These are phyloP conservation scores for Camellia granthamiana DNA, from an alignment of 148 eudicot genomes.

Conservation along the genomic window DNA sequence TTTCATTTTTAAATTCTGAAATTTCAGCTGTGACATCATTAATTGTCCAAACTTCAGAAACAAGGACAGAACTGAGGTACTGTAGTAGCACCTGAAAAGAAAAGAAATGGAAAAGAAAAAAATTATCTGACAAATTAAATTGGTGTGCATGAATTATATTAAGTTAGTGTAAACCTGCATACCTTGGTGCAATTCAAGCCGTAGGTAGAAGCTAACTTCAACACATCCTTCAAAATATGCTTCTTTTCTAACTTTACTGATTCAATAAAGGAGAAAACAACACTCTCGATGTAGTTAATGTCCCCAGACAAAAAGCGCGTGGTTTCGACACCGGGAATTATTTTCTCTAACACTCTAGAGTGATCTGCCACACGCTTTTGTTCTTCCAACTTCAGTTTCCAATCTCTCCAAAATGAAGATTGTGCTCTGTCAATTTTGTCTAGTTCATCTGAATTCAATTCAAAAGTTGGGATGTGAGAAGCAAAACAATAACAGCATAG, in stretches of 20 bases:
- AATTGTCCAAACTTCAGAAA: constrained; percentile 75
- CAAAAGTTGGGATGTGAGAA: constrained; percentile 19
- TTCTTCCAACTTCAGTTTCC: constrained; percentile 87
- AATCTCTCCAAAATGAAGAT: constrained; percentile 92
- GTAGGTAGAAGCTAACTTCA: constrained; percentile 63
- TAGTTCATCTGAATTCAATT: constrained; percentile 56
- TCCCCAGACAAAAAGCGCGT: constrained; percentile 81
- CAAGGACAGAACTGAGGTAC: constrained; percentile 62
- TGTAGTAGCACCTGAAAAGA: constrained; percentile 62
- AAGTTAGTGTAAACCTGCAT: constrained; percentile 4
- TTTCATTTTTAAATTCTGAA: constrained; percentile 49
- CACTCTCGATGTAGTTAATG: constrained; percentile 53
- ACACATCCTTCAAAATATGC: constrained; percentile 62
- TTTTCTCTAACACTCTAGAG: constrained; percentile 77
- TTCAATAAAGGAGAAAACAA: constrained; percentile 62
- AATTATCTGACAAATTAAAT: neutral
- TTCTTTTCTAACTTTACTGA: constrained; percentile 79
- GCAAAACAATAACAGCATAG: constrained; percentile 15
- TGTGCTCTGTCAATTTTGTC: constrained; percentile 72
- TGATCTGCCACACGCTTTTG: constrained; percentile 81
- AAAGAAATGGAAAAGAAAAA: constrained; percentile 4
- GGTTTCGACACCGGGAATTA: constrained; percentile 88
- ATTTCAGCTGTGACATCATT: constrained; percentile 72
- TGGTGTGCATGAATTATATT: neutral
- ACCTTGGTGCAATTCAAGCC: constrained; percentile 75